Percentiles rank a stretch among this genome's conserved stretches.
phyloP scores from a whole-genome alignment of 208 protist species.

The Wallacemonas sp. region DNA sequence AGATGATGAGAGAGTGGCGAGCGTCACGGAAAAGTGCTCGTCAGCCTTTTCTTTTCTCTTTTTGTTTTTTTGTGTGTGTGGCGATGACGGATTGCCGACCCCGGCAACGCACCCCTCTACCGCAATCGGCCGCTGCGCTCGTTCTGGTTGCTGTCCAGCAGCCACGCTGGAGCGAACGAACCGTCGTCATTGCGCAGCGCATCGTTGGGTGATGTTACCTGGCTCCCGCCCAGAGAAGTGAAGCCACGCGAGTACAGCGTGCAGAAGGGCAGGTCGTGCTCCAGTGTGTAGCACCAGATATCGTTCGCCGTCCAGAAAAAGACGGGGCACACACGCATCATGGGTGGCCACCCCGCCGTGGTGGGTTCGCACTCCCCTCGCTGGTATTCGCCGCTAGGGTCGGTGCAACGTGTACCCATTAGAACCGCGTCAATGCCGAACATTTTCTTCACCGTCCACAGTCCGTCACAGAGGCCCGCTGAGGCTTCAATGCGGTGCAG shows the following conservation, averaged over 20 bases:
- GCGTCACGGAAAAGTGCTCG: background rate
- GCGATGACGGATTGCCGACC: background rate
- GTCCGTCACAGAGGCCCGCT: constrained; percentile 45
- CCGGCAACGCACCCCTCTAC: background rate
- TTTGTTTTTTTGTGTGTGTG: constrained; percentile 14
- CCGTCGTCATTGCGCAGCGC: constrained; percentile 51
- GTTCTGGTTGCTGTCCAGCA: constrained; percentile 20
- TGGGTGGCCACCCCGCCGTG: constrained; percentile 81
- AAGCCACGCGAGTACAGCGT: constrained; percentile 85
- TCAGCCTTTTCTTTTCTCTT: background rate
- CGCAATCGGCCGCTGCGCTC: constrained; percentile 48
- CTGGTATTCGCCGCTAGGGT: constrained; percentile 72
- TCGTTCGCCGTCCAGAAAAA: constrained; percentile 78
- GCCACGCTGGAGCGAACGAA: constrained; percentile 72
- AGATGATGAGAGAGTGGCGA: background rate
- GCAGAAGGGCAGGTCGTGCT: constrained; percentile 74
- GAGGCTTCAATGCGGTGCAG: constrained; percentile 25
- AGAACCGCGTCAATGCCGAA: constrained; percentile 65
- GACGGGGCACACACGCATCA: constrained; percentile 83
- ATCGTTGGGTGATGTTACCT: constrained; percentile 56
- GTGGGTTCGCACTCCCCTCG: constrained; percentile 49
- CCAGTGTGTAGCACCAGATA: constrained; percentile 78
- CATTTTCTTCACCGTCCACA: constrained; percentile 46
- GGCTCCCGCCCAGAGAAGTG: constrained; percentile 72
- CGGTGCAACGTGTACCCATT: constrained; percentile 82